Conservation (phyloP, 1,139 yeast species). For the Lodderomyces parapsilosis region DNA sequence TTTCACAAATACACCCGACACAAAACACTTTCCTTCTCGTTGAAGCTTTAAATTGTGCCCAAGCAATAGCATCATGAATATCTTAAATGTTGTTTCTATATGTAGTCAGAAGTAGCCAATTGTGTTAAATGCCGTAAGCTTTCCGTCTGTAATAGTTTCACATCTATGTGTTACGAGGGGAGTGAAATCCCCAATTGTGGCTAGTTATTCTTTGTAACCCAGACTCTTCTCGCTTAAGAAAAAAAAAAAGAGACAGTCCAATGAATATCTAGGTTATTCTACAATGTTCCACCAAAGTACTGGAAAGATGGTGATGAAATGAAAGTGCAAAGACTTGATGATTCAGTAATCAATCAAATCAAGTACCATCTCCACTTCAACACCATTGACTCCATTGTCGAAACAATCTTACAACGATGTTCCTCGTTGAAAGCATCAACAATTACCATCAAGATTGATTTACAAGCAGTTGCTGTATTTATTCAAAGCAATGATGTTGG, state of each 20-base stretch:
- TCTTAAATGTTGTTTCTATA: too few relatives aligned
- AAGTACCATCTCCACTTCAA: slow-evolving; percentile 15
- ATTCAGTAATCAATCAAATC: slow-evolving; percentile 12
- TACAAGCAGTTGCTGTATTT: slow-evolving; percentile 56
- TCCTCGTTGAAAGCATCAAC: slow-evolving; percentile 69
- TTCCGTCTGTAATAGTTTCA: too few relatives aligned
- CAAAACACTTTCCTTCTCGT: too few relatives aligned
- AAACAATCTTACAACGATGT: slow-evolving; percentile 77
- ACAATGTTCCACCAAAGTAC: neutral
- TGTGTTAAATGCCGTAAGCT: too few relatives aligned
- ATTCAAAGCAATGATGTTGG: slow-evolving; percentile 82
- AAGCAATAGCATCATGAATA: too few relatives aligned
- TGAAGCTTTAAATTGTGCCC: too few relatives aligned
- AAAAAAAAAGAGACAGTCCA: too few relatives aligned
- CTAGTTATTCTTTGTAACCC: neutral
- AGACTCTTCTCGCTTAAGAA: neutral
- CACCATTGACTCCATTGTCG: slow-evolving; percentile 45
- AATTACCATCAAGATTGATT: slow-evolving; percentile 65
- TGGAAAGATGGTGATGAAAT: neutral
- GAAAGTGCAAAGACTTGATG: slow-evolving; percentile 10
- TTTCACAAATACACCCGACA: too few relatives aligned
- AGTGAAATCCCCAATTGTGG: too few relatives aligned
- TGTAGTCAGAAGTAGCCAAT: too few relatives aligned
- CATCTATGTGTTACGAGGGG: too few relatives aligned
- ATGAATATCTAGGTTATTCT: neutral